Base-by-base conservation (phyloP, 1,139 yeast species). In the Blastobotrys persicus region DNA sequence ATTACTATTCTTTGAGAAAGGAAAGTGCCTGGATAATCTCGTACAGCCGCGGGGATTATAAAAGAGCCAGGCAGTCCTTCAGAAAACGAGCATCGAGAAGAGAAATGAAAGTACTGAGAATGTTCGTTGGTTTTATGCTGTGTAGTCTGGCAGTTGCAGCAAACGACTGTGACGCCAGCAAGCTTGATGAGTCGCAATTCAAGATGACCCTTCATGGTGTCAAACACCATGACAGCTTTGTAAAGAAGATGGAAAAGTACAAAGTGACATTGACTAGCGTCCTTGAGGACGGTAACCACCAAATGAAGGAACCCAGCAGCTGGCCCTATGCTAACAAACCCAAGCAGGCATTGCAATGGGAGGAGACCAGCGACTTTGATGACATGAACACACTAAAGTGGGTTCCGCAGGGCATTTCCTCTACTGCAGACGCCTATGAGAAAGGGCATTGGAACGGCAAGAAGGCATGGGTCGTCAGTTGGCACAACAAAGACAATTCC, bases 381-480 rank as follows among this genome's bases (percentile, higher is more conserved):
- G 50, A 47, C 45, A 23, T 40, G 37, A 28, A 31, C 14, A 47
- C 47, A 2, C 20, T 23, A 4, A 44, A 47, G 32, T 47, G 50
- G 50, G 39, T 44, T 31, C 50, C 50, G 2, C 50, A 47, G 35
- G 50, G 50, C 17, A 47, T 47, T 16, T 44, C 47, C 1, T 47
- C 50, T 13, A 44, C 50, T 23, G 33, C 33, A 16, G 50, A 47
- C 31, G 50, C 50, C 12, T 44, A 44, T 26, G 50, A 34, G 1
- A 47, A 47, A 28, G 50, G 50, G 17, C 42, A 44, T 16, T 47
- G 50, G 50, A 47, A 47, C 31, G 50, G 50, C 13, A 44, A 44
- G 19, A 19, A 41, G 13, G 47, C 50, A 9, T 47, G 40, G 42
- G 39, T 47, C 2, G 42, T 47, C 17, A 37, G 39, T 14, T 47